Conservation (phyloP, 1,284 basidiomycete genomes). For the Fistulinella cinereoalba region DNA sequence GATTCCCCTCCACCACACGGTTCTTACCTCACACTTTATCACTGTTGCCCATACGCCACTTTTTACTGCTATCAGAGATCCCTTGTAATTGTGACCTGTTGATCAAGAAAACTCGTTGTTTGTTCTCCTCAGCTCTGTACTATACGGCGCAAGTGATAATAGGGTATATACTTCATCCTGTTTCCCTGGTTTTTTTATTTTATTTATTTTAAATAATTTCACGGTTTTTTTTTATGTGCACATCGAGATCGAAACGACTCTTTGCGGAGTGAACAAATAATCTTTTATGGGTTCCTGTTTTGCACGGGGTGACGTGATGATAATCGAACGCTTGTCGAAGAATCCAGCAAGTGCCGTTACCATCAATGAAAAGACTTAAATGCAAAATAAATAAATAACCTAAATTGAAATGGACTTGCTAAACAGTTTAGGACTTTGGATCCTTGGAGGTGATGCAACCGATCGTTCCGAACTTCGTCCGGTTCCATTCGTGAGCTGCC, state of each 20-base stretch:
- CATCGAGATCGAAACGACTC: constrained; percentile 1
- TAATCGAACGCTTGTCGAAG: too few relatives aligned
- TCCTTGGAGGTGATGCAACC: constrained; percentile 3
- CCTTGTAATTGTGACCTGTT: constrained; percentile 9
- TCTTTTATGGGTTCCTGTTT: not conserved
- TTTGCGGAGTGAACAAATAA: not conserved
- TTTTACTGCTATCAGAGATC: not conserved
- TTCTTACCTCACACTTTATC: constrained; percentile 13
- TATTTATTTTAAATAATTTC: too few relatives aligned
- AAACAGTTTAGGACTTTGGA: constrained; percentile 10
- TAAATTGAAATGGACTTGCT: not conserved
- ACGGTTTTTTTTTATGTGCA: not conserved
- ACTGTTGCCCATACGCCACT: constrained; percentile 5
- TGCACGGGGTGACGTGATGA: not conserved
- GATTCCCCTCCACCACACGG: constrained; percentile 17
- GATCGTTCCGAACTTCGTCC: constrained; percentile 1
- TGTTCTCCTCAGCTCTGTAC: too few relatives aligned
- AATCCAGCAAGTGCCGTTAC: too few relatives aligned
- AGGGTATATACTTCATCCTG: not conserved
- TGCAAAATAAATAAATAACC: not conserved
- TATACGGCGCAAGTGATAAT: constrained; percentile 21
- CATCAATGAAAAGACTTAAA: not conserved
- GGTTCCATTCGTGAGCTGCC: not conserved
- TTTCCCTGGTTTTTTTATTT: not conserved
- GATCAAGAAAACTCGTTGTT: constrained; percentile 2